phyloP scores from a whole-genome alignment of 371 early-diverging fungal species.

The Haplosporangium sp. region DNA sequence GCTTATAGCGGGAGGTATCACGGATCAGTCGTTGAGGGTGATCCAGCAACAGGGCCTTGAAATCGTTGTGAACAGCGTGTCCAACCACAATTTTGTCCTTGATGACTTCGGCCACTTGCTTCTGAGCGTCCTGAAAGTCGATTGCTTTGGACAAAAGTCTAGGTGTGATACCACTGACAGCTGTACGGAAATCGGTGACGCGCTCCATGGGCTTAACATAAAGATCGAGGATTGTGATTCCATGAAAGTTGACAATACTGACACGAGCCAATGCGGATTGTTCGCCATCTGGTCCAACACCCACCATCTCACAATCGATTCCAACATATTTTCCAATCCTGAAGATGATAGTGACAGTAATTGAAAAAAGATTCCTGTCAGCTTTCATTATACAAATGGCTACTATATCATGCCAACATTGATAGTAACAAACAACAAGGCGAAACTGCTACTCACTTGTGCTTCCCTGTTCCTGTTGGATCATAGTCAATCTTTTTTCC shows the following conservation, averaged over 20 bases:
- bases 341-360: background rate
- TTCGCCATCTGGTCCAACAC: constrained; percentile 86
- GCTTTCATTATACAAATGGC: background rate
- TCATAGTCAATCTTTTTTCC: constrained; percentile 47
- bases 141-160: constrained; percentile 68
- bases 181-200: constrained; percentile 94
- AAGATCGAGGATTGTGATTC: constrained; percentile 86
- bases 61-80: constrained; percentile 91
- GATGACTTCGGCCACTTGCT: constrained; percentile 79
- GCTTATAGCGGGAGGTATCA: constrained; percentile 86
- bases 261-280: constrained; percentile 91
- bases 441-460: constrained; percentile 50
- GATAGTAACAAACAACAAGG: background rate
- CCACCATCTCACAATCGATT: constrained; percentile 99
- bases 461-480: constrained; percentile 57
- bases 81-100: constrained; percentile 91
- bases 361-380: background rate
- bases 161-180: constrained; percentile 93
- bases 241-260: constrained; percentile 92
- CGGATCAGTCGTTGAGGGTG: constrained; percentile 85
- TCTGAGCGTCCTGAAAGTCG: constrained; percentile 80
- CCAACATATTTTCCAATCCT: constrained; percentile 88
- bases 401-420: background rate
- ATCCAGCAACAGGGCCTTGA: constrained; percentile 77
- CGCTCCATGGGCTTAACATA: constrained; percentile 85